phyloP scores from a whole-genome alignment of 2,329 filamentous ascomycete genomes.

The Curvularia verruculosa region DNA sequence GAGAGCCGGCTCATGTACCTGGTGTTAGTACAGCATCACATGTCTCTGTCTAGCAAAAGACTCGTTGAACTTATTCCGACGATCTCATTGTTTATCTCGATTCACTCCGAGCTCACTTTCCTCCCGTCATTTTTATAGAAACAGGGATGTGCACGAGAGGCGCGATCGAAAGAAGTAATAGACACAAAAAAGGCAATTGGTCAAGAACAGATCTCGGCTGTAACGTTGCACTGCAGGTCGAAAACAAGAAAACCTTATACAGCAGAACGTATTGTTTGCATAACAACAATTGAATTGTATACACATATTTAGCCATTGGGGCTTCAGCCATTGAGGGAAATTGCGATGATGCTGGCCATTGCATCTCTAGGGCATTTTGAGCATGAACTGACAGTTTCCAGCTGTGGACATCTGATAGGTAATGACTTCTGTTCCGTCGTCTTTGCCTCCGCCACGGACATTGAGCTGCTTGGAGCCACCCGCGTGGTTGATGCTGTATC shows the following conservation, averaged over 20 bases:
- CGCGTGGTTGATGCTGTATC: conserved; percentile 4
- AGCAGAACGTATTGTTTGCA: neutral
- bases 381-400: neutral
- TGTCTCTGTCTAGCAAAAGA: neutral
- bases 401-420: neutral
- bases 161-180: neutral
- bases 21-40: neutral
- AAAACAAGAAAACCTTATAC: neutral
- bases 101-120: neutral
- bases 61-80: neutral
- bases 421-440: conserved; percentile 1
- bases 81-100: neutral
- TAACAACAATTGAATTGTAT: neutral
- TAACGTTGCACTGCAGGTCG: neutral
- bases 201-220: neutral
- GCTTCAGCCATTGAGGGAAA: no score
- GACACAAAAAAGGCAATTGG: neutral
- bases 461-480: conserved; percentile 5
- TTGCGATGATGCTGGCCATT: neutral
- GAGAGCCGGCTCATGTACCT: neutral
- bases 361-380: conserved; percentile 2
- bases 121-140: neutral
- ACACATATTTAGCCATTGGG: neutral
- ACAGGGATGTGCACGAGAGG: neutral
- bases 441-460: neutral